Evolutionary conservation across 768 basidiomycete species (phyloP), one percentile per base, ranked within the genome.

Genomic region (Suillus sp.): DNA sequence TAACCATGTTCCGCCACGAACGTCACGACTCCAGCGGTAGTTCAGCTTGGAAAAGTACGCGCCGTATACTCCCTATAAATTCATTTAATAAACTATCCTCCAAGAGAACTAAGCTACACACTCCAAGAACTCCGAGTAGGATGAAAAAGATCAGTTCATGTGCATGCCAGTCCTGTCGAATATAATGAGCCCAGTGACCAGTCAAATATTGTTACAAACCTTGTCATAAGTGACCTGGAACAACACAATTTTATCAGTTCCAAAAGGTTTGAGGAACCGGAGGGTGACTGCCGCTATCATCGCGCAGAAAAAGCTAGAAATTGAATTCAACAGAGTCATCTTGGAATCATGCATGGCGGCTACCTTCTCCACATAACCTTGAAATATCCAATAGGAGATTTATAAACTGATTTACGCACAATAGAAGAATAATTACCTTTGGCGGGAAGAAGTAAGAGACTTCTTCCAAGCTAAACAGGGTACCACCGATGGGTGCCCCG

Each of bases 391-490:
- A 8, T 2, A 50, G 4, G 53, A 34, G 18, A 22, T 4, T 37
- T 30, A 37, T 3, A 40, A 60, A 27, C 8, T 42, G 22, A 40
- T 37, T 16, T 8, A 60, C 59, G 11, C 10, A 3, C 42, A 56
- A 53, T 13, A 42, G 43, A 61, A 40, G 27, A 6, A 63, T 68
- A n/a, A 30, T 38, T 68, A 88, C 91, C 81, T 97, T 97, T 0
- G 96, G 91, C 14, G 96, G 97, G 74, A 98, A 99, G 77, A 93
- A 99, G 74, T 96, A 96, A 4, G 91, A 93, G 7, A 96, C 95
- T 74, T 99, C 96, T 75, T 99, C 96, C 67, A 98, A 77, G 66
- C 93, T 93, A 75, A 96, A 96, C 59, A 96, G 73, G 1, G 93
- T 94, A 14, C 95, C 94, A 27, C 94, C 96, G 53, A 99, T 93